Evolutionary conservation across 805 yeast species (phyloP).

Genomic region (Tetrapisispora iriomotensis): DNA sequence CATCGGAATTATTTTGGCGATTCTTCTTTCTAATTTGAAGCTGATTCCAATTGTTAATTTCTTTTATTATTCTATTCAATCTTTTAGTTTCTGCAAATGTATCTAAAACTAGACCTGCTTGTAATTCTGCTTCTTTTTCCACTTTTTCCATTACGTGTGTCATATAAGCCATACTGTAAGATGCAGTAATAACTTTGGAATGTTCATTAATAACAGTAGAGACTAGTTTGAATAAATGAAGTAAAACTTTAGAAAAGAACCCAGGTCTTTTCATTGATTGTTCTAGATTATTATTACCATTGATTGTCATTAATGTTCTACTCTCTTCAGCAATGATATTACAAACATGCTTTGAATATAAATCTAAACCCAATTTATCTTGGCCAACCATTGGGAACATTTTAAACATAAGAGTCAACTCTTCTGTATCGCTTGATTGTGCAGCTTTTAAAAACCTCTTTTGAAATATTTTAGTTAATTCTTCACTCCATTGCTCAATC

Average conservation of each 20-base stretch:
- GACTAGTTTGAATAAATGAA: constrained; percentile 71
- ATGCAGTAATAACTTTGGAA: constrained; percentile 60
- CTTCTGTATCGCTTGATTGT: constrained; percentile 48
- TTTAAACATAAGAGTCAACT: constrained; percentile 70
- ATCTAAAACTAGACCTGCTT: constrained; percentile 79
- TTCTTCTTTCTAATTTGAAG: constrained; percentile 2
- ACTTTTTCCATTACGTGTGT: constrained; percentile 58
- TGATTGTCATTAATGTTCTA: constrained; percentile 45
- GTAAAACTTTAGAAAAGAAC: constrained; percentile 44
- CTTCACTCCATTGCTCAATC: constrained; percentile 47
- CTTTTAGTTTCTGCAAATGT: constrained; percentile 70
- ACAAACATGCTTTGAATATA: constrained; percentile 81
- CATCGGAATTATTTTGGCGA: constrained; percentile 5
- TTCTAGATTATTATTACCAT: constrained; percentile 18
- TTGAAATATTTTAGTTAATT: constrained; percentile 48
- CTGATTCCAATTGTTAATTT: constrained; percentile 20
- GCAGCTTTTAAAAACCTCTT: constrained; percentile 67
- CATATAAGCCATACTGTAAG: constrained; percentile 60
- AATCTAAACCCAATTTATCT: constrained; percentile 58
- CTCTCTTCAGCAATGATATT: constrained; percentile 73
- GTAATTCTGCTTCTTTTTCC: constrained; percentile 87
- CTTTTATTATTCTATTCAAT: constrained; percentile 45
- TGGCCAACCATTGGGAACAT: constrained; percentile 80
- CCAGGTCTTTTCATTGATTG: constrained; percentile 24
- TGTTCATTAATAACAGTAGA: constrained; percentile 83